A percentile compares a stretch with the other conserved stretches of the same genome.
Evolutionary conservation across 2,329 filamentous ascomycete species (phyloP).

Genomic region (Penicillium freii): DNA sequence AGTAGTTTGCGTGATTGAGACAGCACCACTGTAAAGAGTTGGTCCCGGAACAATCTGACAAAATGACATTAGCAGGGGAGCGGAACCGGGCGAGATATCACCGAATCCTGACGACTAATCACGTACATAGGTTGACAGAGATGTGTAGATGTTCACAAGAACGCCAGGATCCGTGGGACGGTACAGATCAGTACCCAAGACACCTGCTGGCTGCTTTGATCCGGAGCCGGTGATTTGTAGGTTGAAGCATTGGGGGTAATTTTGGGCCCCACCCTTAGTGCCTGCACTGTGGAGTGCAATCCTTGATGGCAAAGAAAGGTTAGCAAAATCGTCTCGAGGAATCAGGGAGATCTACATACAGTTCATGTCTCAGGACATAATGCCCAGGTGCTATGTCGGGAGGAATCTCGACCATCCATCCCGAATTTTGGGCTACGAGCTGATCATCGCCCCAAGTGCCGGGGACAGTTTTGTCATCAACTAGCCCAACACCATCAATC

Average conservation of each 20-base stretch:
- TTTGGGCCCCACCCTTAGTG: slow-evolving; percentile 46
- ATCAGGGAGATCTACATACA: slow-evolving; percentile 15
- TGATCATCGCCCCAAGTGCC: slow-evolving; percentile 56
- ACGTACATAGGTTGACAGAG: slow-evolving; percentile 48
- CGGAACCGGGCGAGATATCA: slow-evolving; percentile 37
- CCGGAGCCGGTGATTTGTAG: slow-evolving; percentile 56
- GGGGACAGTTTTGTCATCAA: slow-evolving; percentile 41
- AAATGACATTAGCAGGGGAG: neutral
- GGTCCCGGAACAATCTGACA: slow-evolving; percentile 49
- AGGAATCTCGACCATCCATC: slow-evolving; percentile 48
- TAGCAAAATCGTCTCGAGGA: neutral
- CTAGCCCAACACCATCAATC: slow-evolving; percentile 56
- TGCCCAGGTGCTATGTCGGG: slow-evolving; percentile 46
- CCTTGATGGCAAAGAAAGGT: neutral
- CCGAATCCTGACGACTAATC: neutral
- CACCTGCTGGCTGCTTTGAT: slow-evolving; percentile 46
- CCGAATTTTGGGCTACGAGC: slow-evolving; percentile 51
- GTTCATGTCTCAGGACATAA: slow-evolving; percentile 53
- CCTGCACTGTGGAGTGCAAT: slow-evolving; percentile 51
- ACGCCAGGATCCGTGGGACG: slow-evolving; percentile 56
- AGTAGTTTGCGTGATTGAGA: slow-evolving; percentile 17
- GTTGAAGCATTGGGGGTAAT: slow-evolving; percentile 59
- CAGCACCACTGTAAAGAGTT: slow-evolving; percentile 19
- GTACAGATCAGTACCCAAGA: slow-evolving; percentile 54
- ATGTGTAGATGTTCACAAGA: slow-evolving; percentile 56